Conservation (phyloP, 2,329 filamentous ascomycete genomes). For the Talaromyces sp. region DNA sequence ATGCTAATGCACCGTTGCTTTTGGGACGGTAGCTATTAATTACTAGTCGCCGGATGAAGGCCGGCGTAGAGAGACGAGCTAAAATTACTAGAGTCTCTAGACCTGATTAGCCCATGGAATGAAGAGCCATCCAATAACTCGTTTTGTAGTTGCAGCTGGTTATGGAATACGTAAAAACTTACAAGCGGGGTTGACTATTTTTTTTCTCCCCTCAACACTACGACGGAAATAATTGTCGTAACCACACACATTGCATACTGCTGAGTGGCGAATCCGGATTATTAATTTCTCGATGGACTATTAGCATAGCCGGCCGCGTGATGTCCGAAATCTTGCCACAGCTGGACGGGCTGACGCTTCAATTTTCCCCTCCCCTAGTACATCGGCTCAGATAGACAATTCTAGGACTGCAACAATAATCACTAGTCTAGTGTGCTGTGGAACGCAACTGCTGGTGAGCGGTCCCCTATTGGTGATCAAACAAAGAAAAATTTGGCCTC, state of each 20-base stretch:
- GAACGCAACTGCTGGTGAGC: not conserved
- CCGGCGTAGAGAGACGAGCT: too few species aligned
- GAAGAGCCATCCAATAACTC: not conserved
- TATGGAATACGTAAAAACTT: not conserved
- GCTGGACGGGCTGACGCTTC: not conserved
- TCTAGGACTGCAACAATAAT: not conserved
- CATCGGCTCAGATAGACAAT: not conserved
- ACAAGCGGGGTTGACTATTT: not conserved
- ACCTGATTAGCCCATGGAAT: not conserved
- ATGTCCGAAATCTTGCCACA: not conserved
- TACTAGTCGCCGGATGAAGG: too few species aligned
- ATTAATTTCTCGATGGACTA: not conserved
- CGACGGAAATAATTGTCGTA: not conserved
- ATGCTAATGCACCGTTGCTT: too few species aligned
- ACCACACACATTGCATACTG: not conserved
- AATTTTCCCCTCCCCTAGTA: not conserved
- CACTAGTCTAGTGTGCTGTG: not conserved
- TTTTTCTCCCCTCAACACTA: not conserved
- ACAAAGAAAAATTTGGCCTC: not conserved
- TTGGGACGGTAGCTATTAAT: too few species aligned
- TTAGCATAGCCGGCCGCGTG: not conserved
- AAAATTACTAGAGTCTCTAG: too few species aligned
- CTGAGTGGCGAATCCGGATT: not conserved
- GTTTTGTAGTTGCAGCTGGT: not conserved
- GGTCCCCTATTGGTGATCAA: too few species aligned